Conservation (phyloP, 1,139 yeast genomes). For the Sugiyamaella xylanicola region DNA sequence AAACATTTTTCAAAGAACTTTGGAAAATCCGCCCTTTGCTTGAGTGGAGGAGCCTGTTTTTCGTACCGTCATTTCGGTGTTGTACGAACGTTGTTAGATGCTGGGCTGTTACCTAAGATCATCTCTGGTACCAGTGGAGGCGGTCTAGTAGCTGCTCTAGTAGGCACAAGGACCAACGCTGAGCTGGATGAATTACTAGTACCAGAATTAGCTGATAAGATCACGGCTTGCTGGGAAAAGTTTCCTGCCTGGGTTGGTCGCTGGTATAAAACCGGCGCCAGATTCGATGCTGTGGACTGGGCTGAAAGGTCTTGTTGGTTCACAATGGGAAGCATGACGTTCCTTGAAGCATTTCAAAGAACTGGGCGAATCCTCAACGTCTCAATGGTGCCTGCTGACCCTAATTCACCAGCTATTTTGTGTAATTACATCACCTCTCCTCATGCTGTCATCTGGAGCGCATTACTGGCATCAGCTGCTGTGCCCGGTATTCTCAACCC, state of each 20-base stretch:
- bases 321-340: slow-evolving; percentile 72
- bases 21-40: slow-evolving; percentile 72
- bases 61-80: slow-evolving; percentile 80
- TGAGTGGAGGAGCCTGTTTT: slow-evolving; percentile 81
- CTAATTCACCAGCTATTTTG: slow-evolving; percentile 77
- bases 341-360: slow-evolving; percentile 64
- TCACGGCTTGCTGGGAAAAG: slow-evolving; percentile 73
- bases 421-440: slow-evolving; percentile 80
- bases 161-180: slow-evolving; percentile 69
- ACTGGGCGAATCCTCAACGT: slow-evolving; percentile 74
- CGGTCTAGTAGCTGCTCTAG: slow-evolving; percentile 74
- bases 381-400: slow-evolving; percentile 80
- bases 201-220: slow-evolving; percentile 64
- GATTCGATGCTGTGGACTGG: slow-evolving; percentile 76
- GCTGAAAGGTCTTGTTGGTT: slow-evolving; percentile 69
- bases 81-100: slow-evolving; percentile 68
- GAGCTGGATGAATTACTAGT: slow-evolving; percentile 59
- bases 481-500: slow-evolving; percentile 86
- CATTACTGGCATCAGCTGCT: slow-evolving; percentile 75
- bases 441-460: slow-evolving; percentile 79
- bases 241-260: slow-evolving; percentile 60
- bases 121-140: slow-evolving; percentile 85
- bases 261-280: slow-evolving; percentile 75
- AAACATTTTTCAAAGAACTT: slow-evolving; percentile 61
- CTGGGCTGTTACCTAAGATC: slow-evolving; percentile 65